Percentiles rank a stretch among this genome's conserved stretches.
phyloP scores from a whole-genome alignment of 495 filamentous ascomycete species.

The Pyronema omphalodes region DNA sequence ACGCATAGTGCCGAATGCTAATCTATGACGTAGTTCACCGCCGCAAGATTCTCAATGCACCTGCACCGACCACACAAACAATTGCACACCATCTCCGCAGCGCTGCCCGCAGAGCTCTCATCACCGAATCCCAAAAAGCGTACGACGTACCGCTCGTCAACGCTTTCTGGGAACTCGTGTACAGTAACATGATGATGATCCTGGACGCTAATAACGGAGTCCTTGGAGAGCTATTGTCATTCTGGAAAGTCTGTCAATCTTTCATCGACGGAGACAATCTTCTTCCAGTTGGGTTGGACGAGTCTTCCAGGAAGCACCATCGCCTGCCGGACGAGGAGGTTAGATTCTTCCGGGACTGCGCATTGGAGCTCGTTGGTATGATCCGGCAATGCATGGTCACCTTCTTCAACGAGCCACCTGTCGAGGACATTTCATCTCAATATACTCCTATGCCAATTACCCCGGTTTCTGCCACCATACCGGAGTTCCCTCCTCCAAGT shows the following conservation, averaged over 20 bases:
- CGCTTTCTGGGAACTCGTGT: conserved; percentile 76
- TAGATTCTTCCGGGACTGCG: conserved; percentile 53
- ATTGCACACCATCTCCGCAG: conserved; percentile 56
- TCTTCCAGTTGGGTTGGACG: conserved; percentile 68
- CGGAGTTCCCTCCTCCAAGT: conserved; percentile 14
- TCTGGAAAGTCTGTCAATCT: conserved; percentile 79
- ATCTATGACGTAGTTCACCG: conserved; percentile 37
- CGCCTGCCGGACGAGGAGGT: conserved; percentile 54
- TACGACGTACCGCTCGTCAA: conserved; percentile 60
- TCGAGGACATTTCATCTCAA: conserved; percentile 72
- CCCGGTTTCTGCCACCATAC: conserved; percentile 34
- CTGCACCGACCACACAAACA: conserved; percentile 47
- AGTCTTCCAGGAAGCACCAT: conserved; percentile 67
- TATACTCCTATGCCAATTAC: conserved; percentile 60
- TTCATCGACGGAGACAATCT: conserved; percentile 73
- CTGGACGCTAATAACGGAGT: conserved; percentile 58
- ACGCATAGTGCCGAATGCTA: too few species aligned
- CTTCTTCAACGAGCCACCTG: conserved; percentile 77
- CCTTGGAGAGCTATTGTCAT: conserved; percentile 74
- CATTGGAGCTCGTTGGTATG: conserved; percentile 59
- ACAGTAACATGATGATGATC: conserved; percentile 46
- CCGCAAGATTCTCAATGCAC: conserved; percentile 52
- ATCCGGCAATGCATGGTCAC: conserved; percentile 58
- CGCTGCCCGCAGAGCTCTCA: conserved; percentile 40
- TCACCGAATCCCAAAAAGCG: conserved; percentile 32